Evolutionary conservation across 164 flowering plant species (phyloP), one percentile per base, ranked within the genome.

Genomic region (Sextonia rubra): DNA sequence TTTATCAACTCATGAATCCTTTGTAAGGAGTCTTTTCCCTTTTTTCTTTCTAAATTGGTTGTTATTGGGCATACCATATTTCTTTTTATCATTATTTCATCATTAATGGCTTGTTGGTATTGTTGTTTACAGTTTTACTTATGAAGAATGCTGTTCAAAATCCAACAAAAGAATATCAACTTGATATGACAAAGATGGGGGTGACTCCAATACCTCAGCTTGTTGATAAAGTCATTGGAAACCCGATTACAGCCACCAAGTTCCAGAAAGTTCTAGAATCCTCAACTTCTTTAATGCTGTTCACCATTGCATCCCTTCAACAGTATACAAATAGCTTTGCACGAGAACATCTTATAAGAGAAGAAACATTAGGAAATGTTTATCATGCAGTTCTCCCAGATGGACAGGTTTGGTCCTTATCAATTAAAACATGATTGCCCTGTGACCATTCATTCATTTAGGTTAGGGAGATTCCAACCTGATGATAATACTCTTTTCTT

Each of bases 261-360:
- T 64, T 80, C n/a, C 29, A 76, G 47, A 75, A 74, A 72, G 68
- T 47, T 74, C 47, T 60, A 60, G 75, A 70, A 37, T 66, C 60
- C n/a, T 68, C 79, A n/a, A 71, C 68, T 73, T 84, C 94, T 72
- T 76, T 80, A 22, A 82, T 71, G 60, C 61, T 76, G 66, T 94
- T 86, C 77, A 85, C 88, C 47, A 69, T 91, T 76, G 94, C 94
- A 49, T 78, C 85, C 20, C 95, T 92, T 79, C 99, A 94, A 78
- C 88, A 92, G 71, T 88, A 74, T 74, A 92, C 97, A 60, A 80
- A 87, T 63, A 91, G 92, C 80, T 92, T 94, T 81, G 82, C 91
- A 71, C 86, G 83, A 79, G 93, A 85, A 64, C 88, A 89, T 84
- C 85, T 86, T 70, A 75, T 92, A 72, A 97, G 98, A 60, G 78